Conservation (phyloP, 164 flowering plant genomes). For the Echeveria elegans region DNA sequence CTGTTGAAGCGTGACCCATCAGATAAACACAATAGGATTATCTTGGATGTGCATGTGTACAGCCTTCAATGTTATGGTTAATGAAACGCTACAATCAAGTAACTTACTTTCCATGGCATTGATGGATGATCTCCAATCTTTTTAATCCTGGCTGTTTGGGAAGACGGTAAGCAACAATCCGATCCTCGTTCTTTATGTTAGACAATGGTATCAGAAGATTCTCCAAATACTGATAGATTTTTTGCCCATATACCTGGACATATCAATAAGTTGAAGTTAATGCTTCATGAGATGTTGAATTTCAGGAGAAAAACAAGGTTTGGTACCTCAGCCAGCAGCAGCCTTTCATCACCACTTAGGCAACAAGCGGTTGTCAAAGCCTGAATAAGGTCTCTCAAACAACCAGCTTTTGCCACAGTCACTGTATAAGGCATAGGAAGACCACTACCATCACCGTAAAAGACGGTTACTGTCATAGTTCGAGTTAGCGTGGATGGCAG, state of each 20-base stretch:
- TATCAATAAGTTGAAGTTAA: slow-evolving; percentile 14
- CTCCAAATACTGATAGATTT: slow-evolving; percentile 55
- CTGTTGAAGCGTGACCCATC: no score
- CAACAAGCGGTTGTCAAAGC: slow-evolving; percentile 66
- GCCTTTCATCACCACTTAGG: slow-evolving; percentile 57
- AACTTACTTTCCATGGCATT: slow-evolving; percentile 48
- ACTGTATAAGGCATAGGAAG: slow-evolving; percentile 89
- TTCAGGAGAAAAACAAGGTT: background rate
- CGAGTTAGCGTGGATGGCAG: slow-evolving; percentile 71
- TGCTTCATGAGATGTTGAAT: background rate
- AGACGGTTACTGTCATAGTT: slow-evolving; percentile 65
- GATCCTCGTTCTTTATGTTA: slow-evolving; percentile 70
- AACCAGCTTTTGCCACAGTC: slow-evolving; percentile 57
- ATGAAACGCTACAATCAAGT: no score
- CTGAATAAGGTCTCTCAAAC: slow-evolving; percentile 50
- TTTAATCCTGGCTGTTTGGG: slow-evolving; percentile 34
- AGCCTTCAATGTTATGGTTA: no score
- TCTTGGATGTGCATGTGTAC: no score
- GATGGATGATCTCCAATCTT: slow-evolving; percentile 62
- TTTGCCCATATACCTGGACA: slow-evolving; percentile 62
- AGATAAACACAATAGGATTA: background rate
- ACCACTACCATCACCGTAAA: slow-evolving; percentile 72
- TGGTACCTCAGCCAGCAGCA: slow-evolving; percentile 80
- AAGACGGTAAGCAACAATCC: slow-evolving; percentile 71
- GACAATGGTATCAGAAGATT: slow-evolving; percentile 45